Evolutionary conservation across 164 flowering plant genomes (phyloP).

Genomic region (Magnolia officinalis): DNA sequence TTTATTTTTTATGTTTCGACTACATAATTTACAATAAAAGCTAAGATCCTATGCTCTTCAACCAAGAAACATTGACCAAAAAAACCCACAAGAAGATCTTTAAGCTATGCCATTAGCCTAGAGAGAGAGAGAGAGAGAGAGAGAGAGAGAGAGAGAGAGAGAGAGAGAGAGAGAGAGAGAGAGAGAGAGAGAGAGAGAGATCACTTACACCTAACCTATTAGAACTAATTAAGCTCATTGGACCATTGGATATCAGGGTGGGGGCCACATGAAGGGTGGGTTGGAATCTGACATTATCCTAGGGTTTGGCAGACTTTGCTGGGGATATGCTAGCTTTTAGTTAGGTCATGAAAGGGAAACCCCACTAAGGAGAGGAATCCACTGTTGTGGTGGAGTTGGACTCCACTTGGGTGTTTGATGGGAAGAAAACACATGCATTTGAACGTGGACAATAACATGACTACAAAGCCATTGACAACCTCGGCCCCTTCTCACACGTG

Average conservation of each 20-base stretch:
- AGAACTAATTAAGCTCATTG: conserved; percentile 1
- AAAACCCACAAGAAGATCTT: background rate
- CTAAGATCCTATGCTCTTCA: background rate
- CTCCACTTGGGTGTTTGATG: conserved; percentile 57
- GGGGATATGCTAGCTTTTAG: background rate
- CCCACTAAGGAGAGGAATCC: conserved; percentile 16
- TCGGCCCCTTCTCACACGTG: conserved; percentile 40
- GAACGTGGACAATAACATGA: conserved; percentile 47
- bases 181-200: background rate
- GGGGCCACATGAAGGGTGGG: background rate
- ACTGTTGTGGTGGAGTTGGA: conserved; percentile 80
- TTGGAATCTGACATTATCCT: conserved; percentile 4
- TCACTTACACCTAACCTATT: background rate
- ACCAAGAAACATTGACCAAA: conserved; percentile 2
- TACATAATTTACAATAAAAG: background rate
- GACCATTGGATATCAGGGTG: background rate
- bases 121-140: background rate
- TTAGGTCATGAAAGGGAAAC: conserved; percentile 14
- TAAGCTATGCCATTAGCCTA: background rate
- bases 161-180: too few species aligned
- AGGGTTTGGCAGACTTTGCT: background rate
- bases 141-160: too few species aligned
- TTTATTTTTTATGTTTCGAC: background rate
- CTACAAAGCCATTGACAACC: conserved; percentile 41
- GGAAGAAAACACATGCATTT: conserved; percentile 49